These are phyloP conservation scores for Neofusicoccum laricinum DNA, from an alignment of 2,329 filamentous ascomycete genomes.

Conservation along the genomic window DNA sequence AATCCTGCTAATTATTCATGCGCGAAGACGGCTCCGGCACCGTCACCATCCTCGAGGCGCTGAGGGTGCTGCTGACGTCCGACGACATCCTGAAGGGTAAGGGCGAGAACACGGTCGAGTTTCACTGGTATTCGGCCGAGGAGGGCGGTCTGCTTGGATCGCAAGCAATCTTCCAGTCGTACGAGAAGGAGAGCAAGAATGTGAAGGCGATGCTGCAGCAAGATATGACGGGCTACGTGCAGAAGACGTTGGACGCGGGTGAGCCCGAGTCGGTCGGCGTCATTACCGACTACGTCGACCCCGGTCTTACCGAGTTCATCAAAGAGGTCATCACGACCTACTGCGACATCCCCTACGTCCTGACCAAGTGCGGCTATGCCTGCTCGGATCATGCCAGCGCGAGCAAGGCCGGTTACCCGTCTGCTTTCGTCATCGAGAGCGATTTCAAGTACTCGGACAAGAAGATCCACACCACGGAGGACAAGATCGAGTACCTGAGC, in stretches of 20 bases:
- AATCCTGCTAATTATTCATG: background rate
- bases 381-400: constrained; percentile 74
- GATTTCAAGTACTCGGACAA: constrained; percentile 63
- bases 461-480: constrained; percentile 69
- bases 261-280: constrained; percentile 84
- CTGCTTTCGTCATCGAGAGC: constrained; percentile 73
- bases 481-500: constrained; percentile 68
- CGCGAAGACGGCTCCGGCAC: constrained; percentile 74
- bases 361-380: constrained; percentile 87
- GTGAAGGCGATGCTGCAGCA: constrained; percentile 98
- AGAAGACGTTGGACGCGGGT: constrained; percentile 78
- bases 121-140: constrained; percentile 94
- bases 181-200: constrained; percentile 68
- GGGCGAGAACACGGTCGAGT: constrained; percentile 83
- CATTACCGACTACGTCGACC: constrained; percentile 87
- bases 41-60: constrained; percentile 89
- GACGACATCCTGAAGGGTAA: constrained; percentile 67
- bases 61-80: constrained; percentile 76
- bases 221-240: constrained; percentile 86
- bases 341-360: constrained; percentile 80
- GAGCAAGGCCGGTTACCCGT: constrained; percentile 70
- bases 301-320: constrained; percentile 80
- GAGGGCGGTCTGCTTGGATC: constrained; percentile 84
- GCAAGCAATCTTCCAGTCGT: constrained; percentile 82
- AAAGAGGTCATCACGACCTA: constrained; percentile 85